Evolutionary conservation across 1,284 basidiomycete species (phyloP), one percentile per base, ranked within the genome.

Genomic region (Austroboletus novae-zelandiae): DNA sequence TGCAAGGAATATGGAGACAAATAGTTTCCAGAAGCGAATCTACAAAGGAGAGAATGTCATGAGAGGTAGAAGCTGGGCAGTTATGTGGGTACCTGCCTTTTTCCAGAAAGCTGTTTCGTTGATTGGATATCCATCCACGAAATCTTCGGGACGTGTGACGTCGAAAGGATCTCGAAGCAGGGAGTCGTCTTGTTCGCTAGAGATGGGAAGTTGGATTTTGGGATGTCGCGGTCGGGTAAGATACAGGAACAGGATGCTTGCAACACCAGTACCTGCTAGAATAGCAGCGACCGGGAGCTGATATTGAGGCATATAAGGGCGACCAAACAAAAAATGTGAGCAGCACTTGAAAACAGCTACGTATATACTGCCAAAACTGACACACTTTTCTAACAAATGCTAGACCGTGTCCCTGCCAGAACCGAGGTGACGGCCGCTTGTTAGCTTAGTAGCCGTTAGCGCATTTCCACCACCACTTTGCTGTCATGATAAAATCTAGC

Each of bases 111-210:
- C 70, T 14, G 79, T 78, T 45, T 81, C 84, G 18, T 90, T 73
- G 41, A 94, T 76, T 10, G 90, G 87, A 48, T 81, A 80, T 1
- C 92, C 92, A 61, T 94, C 86, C 13, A 84, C 60, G 31, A 81
- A 62, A 61, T 93, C 86, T 58, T 85, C 81, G 3, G 85, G 79
- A 40, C 72, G 83, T 25, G 83, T 79, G 32, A 94, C 80, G 57
- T 93, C 83, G 65, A 93, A 94, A 4, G 90, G 83, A 64, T 94
- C 92, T 27, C 63, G 70, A 45, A 62, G 56, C 4, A 71, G 66
- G 0, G 55, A 56, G 51, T 72, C 71, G 18, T 64, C 61, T 11
- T 64, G 68, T 36, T 72, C 71, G 13, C 63, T 65, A 53, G 74
- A 67, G 5, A 68, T 65, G 29, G 83, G 79, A 20, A 89, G 75